These are phyloP conservation scores for Mycena kentingensis DNA, from an alignment of 768 basidiomycete genomes.

Conservation along the genomic window DNA sequence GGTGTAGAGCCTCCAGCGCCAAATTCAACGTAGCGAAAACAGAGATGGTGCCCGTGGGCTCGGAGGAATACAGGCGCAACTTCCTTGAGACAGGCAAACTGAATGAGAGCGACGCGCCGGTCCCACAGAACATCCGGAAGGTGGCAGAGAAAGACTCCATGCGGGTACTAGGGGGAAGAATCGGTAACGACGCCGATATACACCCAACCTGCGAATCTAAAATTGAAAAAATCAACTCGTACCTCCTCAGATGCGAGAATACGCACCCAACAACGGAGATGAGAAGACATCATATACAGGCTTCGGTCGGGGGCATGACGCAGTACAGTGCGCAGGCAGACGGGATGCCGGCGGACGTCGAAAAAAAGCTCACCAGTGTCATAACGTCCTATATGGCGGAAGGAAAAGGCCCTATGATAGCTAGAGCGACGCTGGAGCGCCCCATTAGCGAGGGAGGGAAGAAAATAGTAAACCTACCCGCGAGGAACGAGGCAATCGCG, in stretches of 20 bases:
- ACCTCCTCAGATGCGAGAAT: conserved; percentile 27
- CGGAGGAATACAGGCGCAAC: conserved; percentile 14
- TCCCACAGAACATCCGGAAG: conserved; percentile 28
- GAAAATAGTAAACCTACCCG: too few species aligned
- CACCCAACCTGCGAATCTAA: conserved; percentile 26
- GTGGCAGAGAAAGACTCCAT: conserved; percentile 29
- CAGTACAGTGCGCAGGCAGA: conserved; percentile 39
- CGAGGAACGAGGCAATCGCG: too few species aligned
- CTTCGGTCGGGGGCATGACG: conserved; percentile 33
- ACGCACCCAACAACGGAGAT: conserved; percentile 34
- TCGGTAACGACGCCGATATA: conserved; percentile 32
- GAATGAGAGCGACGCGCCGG: not conserved
- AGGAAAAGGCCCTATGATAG: not conserved
- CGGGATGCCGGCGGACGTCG: conserved; percentile 35
- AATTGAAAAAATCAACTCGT: conserved; percentile 27
- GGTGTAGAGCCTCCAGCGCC: conserved; percentile 43
- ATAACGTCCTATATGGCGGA: not conserved
- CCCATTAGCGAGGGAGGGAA: too few species aligned
- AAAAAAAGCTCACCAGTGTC: not conserved
- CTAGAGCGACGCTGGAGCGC: too few species aligned
- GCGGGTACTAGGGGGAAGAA: conserved; percentile 33
- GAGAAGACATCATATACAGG: conserved; percentile 23
- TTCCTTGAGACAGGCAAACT: conserved; percentile 7
- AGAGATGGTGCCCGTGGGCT: conserved; percentile 38
- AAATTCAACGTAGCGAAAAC: conserved; percentile 48